Base-by-base conservation (phyloP, 2,329 filamentous ascomycete genomes). In the Emergomyces orientalis region DNA sequence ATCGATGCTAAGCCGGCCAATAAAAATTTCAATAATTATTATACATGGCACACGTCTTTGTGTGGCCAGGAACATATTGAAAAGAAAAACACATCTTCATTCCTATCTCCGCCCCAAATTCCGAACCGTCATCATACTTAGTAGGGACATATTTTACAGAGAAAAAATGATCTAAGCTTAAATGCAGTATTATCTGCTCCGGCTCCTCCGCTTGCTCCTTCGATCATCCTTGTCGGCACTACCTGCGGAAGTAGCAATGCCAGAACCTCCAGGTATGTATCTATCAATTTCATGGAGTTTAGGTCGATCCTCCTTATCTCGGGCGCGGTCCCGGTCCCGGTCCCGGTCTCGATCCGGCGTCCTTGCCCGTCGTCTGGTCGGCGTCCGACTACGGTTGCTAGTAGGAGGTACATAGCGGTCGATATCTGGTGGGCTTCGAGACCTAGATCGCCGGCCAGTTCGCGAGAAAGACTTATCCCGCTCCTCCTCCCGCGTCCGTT, bases 201-300 rank as follows among this genome's bases (percentile, higher is more conserved):
- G 64, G 59, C 69, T 69, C 57, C 69, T 67, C 27, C 67, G 66
- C 43, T 65, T 64, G 54, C 63, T 67, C 58, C 62, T 65, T 30
- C 65, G 58, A 52, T 66, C 64, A 43, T 69, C 64, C 43, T 56
- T 65, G 27, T 67, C 64, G 7, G 62, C 56, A 45, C 63, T 63
- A 30, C 58, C 51, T 17, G 14, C 60, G 39, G 71, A 69, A 51
- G 69, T 65, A 57, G 70, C 71, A 47, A 14, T 19, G 17, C 37
- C 51, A 39, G 60, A 54, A 25, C 72, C 74, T 19, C 70, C 72
- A 54, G 78, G 78, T 27, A 79, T 73, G 65, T 80, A 80, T 30
- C 78, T 74, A 66, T 80, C 78, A 65, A 79, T 77, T 34, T 77
- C 74, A 8, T 71, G 67, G 61, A 74, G 71, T 22, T 74, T 68